Base-by-base conservation (phyloP, 1,139 yeast genomes). In the Entelexis paramagnoliae region DNA sequence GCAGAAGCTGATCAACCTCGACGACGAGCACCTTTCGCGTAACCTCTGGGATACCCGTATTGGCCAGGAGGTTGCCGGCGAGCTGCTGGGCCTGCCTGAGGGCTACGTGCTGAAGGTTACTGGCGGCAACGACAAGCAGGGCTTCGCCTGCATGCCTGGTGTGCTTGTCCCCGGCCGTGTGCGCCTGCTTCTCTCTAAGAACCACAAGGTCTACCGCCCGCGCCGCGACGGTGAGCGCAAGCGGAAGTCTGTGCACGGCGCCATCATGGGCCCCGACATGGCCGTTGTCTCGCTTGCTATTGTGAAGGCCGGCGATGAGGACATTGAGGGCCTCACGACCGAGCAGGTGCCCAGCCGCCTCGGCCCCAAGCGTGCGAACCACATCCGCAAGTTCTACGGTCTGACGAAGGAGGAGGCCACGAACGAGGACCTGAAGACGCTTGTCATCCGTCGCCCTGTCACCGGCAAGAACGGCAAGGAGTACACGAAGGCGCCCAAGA, bases 61-160 rank as follows among this genome's bases (percentile, higher is more conserved):
- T 83, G 98, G 98, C 71, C 96, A 88, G 79, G 98, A 91, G 78
- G 95, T 91, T 72, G 96, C 88, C 72, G 98, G 97, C 76, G 98
- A 91, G 78, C 76, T 87, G 64, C 84, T 91, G 68, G 95, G 95
- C 71, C 56, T 56, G 46, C 98, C 93, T 69, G 97, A 89, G 78
- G 98, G 98, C 71, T 91, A 91, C 89, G 76, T 88, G 72, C 89
- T 91, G 86, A 91, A 82, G 81, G 89, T 91, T 76, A 78, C 97
- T 67, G 98, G 98, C 73, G 98, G 98, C 83, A 93, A 93, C 85
- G 98, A 91, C 80, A 91, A 91, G 80, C 98, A 91, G 81, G 98
- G 98, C 80, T 93, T 91, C 96, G 97, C 98, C 78, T 91, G 93
- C 98, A 91, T 89, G 78, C 98, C 91, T 79, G 96, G 96, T 83